Evolutionary conservation across 2,329 filamentous ascomycete species (phyloP), one percentile per base, ranked within the genome.

Genomic region (Beauveria medogensis): DNA sequence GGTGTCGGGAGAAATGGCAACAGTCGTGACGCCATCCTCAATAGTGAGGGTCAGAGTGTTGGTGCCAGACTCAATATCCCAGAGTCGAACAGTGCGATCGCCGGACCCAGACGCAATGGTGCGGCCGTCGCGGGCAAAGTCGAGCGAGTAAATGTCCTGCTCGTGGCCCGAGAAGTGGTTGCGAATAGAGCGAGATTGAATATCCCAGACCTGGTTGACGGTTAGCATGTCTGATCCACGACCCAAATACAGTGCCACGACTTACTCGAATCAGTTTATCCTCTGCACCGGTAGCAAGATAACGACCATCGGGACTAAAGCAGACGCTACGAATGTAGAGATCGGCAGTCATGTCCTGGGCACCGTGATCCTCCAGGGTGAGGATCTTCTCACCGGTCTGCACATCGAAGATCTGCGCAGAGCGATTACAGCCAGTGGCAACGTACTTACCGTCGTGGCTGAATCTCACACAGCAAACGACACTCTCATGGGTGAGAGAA

Each of bases 361-460:
- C 90, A 51, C 82, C 88, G 67, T 93, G 89, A 69, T 99, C 94
- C 73, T 96, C 91, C 40, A 97, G 80, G 62, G 94, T 88, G 66
- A 91, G 94, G 58, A 97, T 86, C 73, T 93, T 94, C 67, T 91
- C 85, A 60, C 94, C 94, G 18, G 85, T 89, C 68, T 85, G 82
- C 47, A 97, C 93, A 66, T 99, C 94, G 74, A 94, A 99, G 69
- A 99, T 99, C 75, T 97, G 93, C n/a, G 94, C 94, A n/a, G 92
- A 96, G 65, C 92, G 83, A 75, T 99, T 99, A 81, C 94, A 97
- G 48, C 94, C 94, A 5, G 94, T 99, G 8, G 94, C 94, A 60
- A 99, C 90, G 68, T 91, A 97, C 71, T 96, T 92, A 67, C 94
- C 94, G 70, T 99, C 94, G 60, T 90, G 85, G 72, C 93, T 97